Evolutionary conservation across 2,329 filamentous ascomycete genomes (phyloP), one percentile per base, ranked within the genome.

Genomic region (Monilinia polystroma): DNA sequence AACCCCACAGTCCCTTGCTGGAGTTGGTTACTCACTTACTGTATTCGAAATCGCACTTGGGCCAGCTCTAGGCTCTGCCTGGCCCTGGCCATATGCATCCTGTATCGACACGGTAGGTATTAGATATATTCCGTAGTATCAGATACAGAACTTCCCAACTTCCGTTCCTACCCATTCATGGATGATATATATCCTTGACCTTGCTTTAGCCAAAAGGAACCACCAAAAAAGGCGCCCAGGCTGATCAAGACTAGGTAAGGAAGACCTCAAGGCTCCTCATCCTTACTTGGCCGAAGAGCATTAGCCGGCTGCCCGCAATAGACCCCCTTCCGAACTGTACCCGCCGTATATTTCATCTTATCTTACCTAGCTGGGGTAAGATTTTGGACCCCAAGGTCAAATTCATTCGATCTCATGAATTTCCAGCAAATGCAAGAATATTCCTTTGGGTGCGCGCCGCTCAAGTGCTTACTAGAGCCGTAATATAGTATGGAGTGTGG

Each of bases 361-460:
- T 59, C 57, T 59, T 59, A 14, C 41, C 43, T 18, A 38, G 18
- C 56, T 47, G 41, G 58, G 58, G 60, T 43, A 41, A n/a, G 47
- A n/a, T 45, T 60, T 51, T 20, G 35, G 45, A 43, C 63, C 63
- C 54, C 55, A 52, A 38, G 47, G 26, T 18, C 32, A 32, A 23
- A 43, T 59, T 54, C 41, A 43, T 60, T 66, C 63, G 63, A 60
- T 52, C 55, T 47, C 45, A 52, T 29, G 55, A 18, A 23, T 52
- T 66, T 52, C 64, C 64, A 53, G 53, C 47, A 66, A 20, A 66
- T 66, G 64, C 64, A 66, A 43, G 64, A 66, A 35, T 29, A 32
- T 41, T 53, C 49, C n/a, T 38, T 66, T 43, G 53, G 63, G 63
- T 53, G 53, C 18, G n/a, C 23, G 59, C 20, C 32, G 32, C 2